Conservation (phyloP, 2,329 filamentous ascomycete genomes). For the Chaetomiaceae sp. region DNA sequence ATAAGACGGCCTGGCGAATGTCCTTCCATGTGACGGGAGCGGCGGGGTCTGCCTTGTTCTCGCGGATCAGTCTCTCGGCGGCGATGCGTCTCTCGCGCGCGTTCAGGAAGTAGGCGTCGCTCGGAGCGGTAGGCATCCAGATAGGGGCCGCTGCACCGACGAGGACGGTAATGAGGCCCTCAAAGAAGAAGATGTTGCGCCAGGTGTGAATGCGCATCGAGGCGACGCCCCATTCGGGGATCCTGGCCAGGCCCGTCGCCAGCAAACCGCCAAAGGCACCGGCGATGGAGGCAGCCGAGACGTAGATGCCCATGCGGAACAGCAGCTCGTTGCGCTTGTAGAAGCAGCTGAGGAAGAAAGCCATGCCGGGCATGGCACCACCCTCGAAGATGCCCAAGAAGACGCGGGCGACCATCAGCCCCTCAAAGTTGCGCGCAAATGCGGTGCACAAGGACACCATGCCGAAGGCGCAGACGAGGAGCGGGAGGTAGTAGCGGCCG, state of each 20-base stretch:
- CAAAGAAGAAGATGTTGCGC: slow-evolving; percentile 61
- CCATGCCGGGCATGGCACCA: slow-evolving; percentile 53
- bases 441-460: slow-evolving; percentile 50
- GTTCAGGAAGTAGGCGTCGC: slow-evolving; percentile 45
- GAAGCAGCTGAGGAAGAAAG: slow-evolving; percentile 52
- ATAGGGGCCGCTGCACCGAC: slow-evolving; percentile 45
- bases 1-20: slow-evolving; percentile 46
- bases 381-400: slow-evolving; percentile 53
- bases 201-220: slow-evolving; percentile 43
- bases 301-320: slow-evolving; percentile 52
- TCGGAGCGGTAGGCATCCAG: slow-evolving; percentile 47
- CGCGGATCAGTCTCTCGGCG: slow-evolving; percentile 44
- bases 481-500: slow-evolving; percentile 48
- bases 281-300: slow-evolving; percentile 50
- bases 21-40: slow-evolving; percentile 46
- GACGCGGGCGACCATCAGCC: slow-evolving; percentile 43
- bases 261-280: slow-evolving; percentile 55
- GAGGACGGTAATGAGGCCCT: slow-evolving; percentile 50
- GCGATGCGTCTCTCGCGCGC: slow-evolving; percentile 52
- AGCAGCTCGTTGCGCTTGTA: slow-evolving; percentile 53
- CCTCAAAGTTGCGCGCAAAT: slow-evolving; percentile 45
- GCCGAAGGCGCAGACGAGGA: slow-evolving; percentile 52
- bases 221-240: slow-evolving; percentile 48
- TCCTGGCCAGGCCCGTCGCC: slow-evolving; percentile 45
- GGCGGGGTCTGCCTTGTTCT: slow-evolving; percentile 42